Evolutionary conservation across 768 basidiomycete genomes (phyloP), one percentile per base, ranked within the genome.

Genomic region (Pleurotus djamor): DNA sequence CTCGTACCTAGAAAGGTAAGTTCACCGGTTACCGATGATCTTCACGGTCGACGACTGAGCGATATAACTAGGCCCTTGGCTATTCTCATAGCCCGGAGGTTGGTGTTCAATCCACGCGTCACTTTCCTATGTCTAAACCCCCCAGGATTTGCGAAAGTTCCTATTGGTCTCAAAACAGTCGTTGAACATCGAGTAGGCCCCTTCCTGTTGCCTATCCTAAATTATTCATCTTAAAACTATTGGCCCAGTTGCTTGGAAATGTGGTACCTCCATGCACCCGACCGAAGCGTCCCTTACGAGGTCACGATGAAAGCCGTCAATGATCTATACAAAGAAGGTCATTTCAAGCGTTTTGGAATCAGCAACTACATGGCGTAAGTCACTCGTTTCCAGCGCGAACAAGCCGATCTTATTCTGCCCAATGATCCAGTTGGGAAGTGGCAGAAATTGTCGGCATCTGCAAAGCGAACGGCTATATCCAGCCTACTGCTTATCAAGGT

Each of bases 231-330:
- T 8, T 4, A 21, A 33, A 50, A 7, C 55, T 12, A 35, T n/a
- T 74, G 36, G 58, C 63, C 28, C n/a, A 73, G 81, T 67, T 68
- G 79, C 67, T 52, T 76, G 76, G 72, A 79, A 72, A 65, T 76
- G 65, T 76, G 83, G 69, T 87, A 87, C 61, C 71, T 88, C 34
- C 86, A 88, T 60, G 81, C 77, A 9, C 87, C 86, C 0, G 85
- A 88, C 65, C 76, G 82, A 28, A 78, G 73, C 12, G 80, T 83
- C 3, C 80, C 84, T 0, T 86, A 82, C 57, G 81, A 83, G 63
- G 76, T 82, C 5, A 88, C 86, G 0, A 62, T 83, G 28, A 78
- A 78, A 33, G 82, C 78, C 12, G 72, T 86, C 2, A 75, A 87
- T 48, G 79, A 81, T 48, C 70, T 87, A 10, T 76, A 87, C 65